phyloP scores from a whole-genome alignment of 129 eudicot genomes.

The Helianthus annuus region DNA sequence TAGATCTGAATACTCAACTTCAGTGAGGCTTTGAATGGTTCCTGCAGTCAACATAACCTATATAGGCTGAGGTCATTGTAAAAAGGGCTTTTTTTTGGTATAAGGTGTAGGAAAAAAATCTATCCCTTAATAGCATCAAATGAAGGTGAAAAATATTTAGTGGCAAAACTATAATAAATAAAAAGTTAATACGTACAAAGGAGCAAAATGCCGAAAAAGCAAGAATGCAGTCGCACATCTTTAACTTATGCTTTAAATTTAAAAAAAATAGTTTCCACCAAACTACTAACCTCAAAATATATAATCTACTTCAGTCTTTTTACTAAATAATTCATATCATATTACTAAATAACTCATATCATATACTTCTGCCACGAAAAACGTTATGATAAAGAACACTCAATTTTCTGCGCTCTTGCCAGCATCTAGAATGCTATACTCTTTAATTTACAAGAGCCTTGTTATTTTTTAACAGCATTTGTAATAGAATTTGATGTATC shows the following conservation, averaged over 20 bases:
- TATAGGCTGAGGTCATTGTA: neutral
- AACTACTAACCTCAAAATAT: neutral
- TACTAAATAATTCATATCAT: no score
- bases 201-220: no score
- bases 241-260: neutral
- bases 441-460: no score
- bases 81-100: neutral
- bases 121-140: neutral
- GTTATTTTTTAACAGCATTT: no score
- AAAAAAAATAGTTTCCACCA: neutral
- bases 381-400: no score
- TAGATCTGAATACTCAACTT: conserved; percentile 32
- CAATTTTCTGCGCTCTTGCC: no score
- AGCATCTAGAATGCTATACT: no score
- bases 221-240: neutral
- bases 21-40: conserved; percentile 21
- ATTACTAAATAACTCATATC: no score
- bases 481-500: no score
- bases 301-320: neutral
- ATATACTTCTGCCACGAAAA: no score
- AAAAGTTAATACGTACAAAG: neutral
- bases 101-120: neutral
- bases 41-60: conserved; percentile 42
- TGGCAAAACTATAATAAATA: neutral
- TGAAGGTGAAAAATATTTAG: neutral